These are phyloP conservation scores for Zalaria obscura DNA, from an alignment of 2,329 filamentous ascomycete species.

Conservation along the genomic window DNA sequence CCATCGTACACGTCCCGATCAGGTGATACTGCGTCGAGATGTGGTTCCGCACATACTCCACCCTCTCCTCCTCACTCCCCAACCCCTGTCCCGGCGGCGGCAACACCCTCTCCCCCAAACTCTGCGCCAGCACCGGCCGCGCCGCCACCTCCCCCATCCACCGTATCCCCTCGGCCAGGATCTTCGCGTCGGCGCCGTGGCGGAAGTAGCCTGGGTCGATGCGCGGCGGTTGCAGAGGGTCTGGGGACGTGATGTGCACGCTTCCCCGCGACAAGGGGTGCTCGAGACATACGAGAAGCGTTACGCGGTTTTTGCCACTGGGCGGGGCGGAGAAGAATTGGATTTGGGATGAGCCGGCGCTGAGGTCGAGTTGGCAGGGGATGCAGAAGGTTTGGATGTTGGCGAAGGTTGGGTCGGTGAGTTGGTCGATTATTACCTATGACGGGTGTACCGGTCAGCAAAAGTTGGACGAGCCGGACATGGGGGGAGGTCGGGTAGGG, in stretches of 20 bases:
- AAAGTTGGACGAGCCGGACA: neutral
- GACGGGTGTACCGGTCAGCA: neutral
- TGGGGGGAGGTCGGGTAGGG: too few species aligned
- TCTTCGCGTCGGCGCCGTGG: conserved; percentile 15
- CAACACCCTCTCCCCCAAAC: conserved; percentile 21
- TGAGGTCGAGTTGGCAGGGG: conserved; percentile 16
- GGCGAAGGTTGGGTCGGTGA: conserved; percentile 18
- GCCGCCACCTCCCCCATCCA: conserved; percentile 30
- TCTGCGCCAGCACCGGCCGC: conserved; percentile 27
- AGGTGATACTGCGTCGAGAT: conserved; percentile 25
- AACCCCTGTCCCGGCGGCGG: conserved; percentile 15
- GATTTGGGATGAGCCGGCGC: conserved; percentile 13
- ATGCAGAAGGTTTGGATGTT: conserved; percentile 23
- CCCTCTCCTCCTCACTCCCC: conserved; percentile 12
- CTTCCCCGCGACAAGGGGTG: neutral
- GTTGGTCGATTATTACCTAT: conserved; percentile 14
- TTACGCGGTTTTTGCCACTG: conserved; percentile 16
- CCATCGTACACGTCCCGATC: conserved; percentile 25
- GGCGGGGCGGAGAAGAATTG: conserved; percentile 18
- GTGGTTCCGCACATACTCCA: conserved; percentile 15
- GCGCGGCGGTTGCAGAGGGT: conserved; percentile 12
- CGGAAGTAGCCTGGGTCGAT: conserved; percentile 20
- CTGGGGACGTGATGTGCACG: conserved; percentile 15
- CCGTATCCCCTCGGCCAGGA: conserved; percentile 17
- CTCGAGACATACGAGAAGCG: conserved; percentile 15